Evolutionary conservation across 139 green algal genomes (phyloP).

Genomic region (Limnomonas spitsbergensis): DNA sequence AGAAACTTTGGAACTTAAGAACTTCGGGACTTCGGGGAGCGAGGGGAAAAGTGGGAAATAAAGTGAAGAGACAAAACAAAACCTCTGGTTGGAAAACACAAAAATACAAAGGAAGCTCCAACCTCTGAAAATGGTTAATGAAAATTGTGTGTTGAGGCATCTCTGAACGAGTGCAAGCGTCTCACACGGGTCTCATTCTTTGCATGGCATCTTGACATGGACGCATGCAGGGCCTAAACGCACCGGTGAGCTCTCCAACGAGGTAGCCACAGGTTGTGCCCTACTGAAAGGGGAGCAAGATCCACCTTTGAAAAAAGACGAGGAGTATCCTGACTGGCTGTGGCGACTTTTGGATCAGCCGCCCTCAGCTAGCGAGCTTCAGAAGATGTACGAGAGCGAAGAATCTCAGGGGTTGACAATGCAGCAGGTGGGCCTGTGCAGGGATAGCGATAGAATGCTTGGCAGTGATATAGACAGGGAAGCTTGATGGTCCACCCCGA

Average conservation of each 20-base stretch:
- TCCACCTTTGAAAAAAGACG: constrained; percentile 47
- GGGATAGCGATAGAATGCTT: neutral
- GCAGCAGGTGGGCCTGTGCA: constrained; percentile 27
- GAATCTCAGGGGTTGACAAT: constrained; percentile 28
- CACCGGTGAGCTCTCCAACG: constrained; percentile 38
- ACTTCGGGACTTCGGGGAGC: too few relatives aligned
- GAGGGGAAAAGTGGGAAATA: too few relatives aligned
- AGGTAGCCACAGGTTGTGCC: constrained; percentile 46
- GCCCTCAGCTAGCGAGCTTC: constrained; percentile 46
- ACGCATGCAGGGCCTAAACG: constrained; percentile 35
- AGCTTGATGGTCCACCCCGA: too few relatives aligned
- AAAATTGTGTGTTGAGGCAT: too few relatives aligned
- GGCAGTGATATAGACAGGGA: too few relatives aligned
- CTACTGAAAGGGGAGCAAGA: constrained; percentile 57
- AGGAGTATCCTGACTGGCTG: constrained; percentile 61
- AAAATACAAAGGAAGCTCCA: too few relatives aligned
- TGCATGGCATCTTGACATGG: constrained; percentile 1
- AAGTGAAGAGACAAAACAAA: too few relatives aligned
- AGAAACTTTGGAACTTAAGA: too few relatives aligned
- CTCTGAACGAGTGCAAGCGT: too few relatives aligned
- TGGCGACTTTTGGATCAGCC: constrained; percentile 39
- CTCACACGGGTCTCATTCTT: constrained; percentile 10
- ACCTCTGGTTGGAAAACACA: too few relatives aligned
- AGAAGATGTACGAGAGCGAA: constrained; percentile 40
- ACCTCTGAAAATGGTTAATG: too few relatives aligned